Base-by-base conservation (phyloP, 257 asterid species). In the Dorcoceras hygrometricum region DNA sequence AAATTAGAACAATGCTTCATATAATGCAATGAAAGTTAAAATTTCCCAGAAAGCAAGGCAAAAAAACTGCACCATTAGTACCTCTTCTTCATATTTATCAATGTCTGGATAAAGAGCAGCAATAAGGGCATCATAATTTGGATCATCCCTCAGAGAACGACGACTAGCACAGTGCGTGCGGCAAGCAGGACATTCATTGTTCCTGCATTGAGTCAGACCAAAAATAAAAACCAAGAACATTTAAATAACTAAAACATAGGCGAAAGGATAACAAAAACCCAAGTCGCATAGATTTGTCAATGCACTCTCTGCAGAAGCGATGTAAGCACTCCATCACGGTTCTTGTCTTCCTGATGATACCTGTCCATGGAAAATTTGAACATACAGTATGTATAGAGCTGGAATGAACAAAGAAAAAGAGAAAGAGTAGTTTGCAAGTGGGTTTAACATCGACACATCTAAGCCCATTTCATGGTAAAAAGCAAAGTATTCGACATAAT, bases 151-250 rank as follows among this genome's bases (percentile, higher is more conserved):
- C 81, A 90, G 74, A 75, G 99, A 94, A 71, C 97, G 95, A 67
- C 99, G 96, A 86, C 99, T 94, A 63, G 99, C 99, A 80, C 99
- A 94, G 78, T 90, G 99, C 28, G 99, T 90, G 70, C 99, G 97
- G 82, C 99, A 94, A 81, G 99, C 95, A 51, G 99, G 99, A 76
- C 99, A 94, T 80, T 94, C 99, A 66, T 90, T 94, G 77, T 90
- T 94, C 84, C 97, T 90, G 84, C 75, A 78, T 75, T 70, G 63
- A 74, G 60, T 56, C 72, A 53, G 58, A 66, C 24, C 28, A 73
- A 31, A 66, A n/a, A 63, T 58, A 62, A 63, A 67, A 73, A 23
- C 34, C 68, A 64, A 63, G 63, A 57, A 71, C 43, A 28, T 34
- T 20, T 12, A 55, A 71, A 59, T 43, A 39, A 36, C 66, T 62